Base-by-base conservation (phyloP, 2,329 filamentous ascomycete species). In the Phyllosticta citrichinensis region DNA sequence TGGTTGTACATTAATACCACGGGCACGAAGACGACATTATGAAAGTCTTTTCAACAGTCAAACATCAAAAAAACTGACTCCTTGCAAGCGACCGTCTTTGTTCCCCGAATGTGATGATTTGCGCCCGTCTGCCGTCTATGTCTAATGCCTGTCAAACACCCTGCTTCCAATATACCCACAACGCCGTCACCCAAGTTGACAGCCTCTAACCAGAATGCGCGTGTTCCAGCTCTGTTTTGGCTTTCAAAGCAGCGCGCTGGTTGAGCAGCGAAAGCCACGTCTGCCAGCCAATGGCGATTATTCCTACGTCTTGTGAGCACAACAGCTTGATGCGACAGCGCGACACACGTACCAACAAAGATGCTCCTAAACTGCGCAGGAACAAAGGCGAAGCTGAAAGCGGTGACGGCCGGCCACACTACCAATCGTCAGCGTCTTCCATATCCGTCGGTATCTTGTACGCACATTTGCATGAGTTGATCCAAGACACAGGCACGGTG, bases 281-380 rank as follows among this genome's bases (percentile, higher is more conserved):
- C 81, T 96, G 92, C 92, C 92, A 97, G 0, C 88, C 89, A 57
- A 96, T 87, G 1, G 90, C 89, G 65, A 96, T 82, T 6, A 87
- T 76, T 1, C 89, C 73, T 47, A 40, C 2, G 25, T 22, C 20
- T 57, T 20, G 35, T 50, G 19, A 57, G 20, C 24, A n/a, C 27
- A 5, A 22, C 14, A 33, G 27, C 3, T 11, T 19, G 14, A 14
- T 8, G 19, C 30, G 6, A 47, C 17, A 8, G 9, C 8, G 11
- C 40, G 40, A 8, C 17, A 8, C 17, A 19, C 55, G 25, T 57
- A 54, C 74, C 90, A 0, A 87, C 84, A 66, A 96, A 94, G 17
- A 96, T 81, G 67, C 85, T 89, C 57, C 92, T 80, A 73, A 90
- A 93, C 69, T 93, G 85, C 55, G 91, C 79, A 25, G 86, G 84